Evolutionary conservation across 1,284 basidiomycete species (phyloP), one percentile per base, ranked within the genome.

Genomic region (Papiliotrema terrestris): DNA sequence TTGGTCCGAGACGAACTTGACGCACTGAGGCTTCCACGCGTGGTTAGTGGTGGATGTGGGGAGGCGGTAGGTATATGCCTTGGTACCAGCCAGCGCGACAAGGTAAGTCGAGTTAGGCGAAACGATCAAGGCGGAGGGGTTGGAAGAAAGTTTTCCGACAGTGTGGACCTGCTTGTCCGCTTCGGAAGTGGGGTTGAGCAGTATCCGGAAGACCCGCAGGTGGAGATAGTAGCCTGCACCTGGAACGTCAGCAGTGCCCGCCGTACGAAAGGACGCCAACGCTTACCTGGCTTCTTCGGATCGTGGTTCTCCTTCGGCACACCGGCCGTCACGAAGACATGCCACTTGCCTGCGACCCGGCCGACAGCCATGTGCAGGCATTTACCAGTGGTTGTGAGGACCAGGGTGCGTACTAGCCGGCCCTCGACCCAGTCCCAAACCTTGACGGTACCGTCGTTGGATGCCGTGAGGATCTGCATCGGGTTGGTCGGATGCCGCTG

Each of bases 381-480:
- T 54, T 85, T 82, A 61, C 96, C 86, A 5, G 90, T 84, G 56
- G 87, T 83, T 42, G 81, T 60, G 43, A 89, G 68, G 56, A 83
- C 79, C 54, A 94, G 82, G 1, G 86, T 88, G 60, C 86, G 84
- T 53, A 97, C 79, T 15, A 96, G 78, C 3, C 82, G 80, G 1
- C 87, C 93, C 60, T 97, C 93, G 50, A 95, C 79, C 73, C 89
- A 95, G 77, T 98, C 92, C 95, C 95, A 98, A 13, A 95, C 79
- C 72, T 90, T 86, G 62, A 98, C 77, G 25, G 82, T 83, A 13
- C 94, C 95, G 66, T 94, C 89, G 51, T 87, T 73, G 2, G 91
- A 91, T 32, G 86, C 86, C 9, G 91, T 92, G 63, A 97, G 84
- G 55, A 98, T 79, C 73, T 98, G 95, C 58, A 93, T 88, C 17